Percentiles rank a stretch among this genome's conserved stretches.
phyloP scores from a whole-genome alignment of 2,329 filamentous ascomycete genomes.

The Alternaria sp. region DNA sequence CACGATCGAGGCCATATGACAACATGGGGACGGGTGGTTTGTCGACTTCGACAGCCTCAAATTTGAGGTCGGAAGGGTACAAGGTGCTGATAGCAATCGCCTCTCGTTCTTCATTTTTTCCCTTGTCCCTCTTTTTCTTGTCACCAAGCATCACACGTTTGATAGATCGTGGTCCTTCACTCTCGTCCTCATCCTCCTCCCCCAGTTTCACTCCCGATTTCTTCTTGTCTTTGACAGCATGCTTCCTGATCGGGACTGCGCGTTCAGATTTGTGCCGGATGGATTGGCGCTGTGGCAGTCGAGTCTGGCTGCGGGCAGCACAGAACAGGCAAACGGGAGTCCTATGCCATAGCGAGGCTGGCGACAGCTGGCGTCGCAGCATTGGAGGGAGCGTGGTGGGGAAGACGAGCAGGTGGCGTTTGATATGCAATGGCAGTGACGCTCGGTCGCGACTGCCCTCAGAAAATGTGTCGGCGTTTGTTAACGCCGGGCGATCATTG shows the following conservation, averaged over 20 bases:
- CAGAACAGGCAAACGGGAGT: slow-evolving; percentile 33
- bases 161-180: slow-evolving; percentile 24
- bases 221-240: not conserved
- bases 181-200: not conserved
- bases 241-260: not conserved
- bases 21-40: slow-evolving; percentile 69
- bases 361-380: slow-evolving; percentile 38
- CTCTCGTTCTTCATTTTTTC: slow-evolving; percentile 14
- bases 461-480: slow-evolving; percentile 24
- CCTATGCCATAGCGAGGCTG: slow-evolving; percentile 28
- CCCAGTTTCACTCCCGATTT: not conserved
- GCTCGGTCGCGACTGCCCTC: slow-evolving; percentile 9
- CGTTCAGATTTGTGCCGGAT: slow-evolving; percentile 27
- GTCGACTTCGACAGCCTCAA: slow-evolving; percentile 54
- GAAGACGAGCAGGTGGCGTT: slow-evolving; percentile 4
- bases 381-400: slow-evolving; percentile 23
- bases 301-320: slow-evolving; percentile 21
- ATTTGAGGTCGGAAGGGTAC: slow-evolving; percentile 41
- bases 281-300: slow-evolving; percentile 19
- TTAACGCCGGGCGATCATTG: slow-evolving; percentile 11
- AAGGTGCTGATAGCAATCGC: slow-evolving; percentile 36
- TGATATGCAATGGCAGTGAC: slow-evolving; percentile 14
- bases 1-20: slow-evolving; percentile 80
- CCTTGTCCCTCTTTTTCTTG: slow-evolving; percentile 18
- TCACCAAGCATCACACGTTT: slow-evolving; percentile 34